Conservation (phyloP, 2,329 filamentous ascomycete species). For the Aspergillus fumigatiaffinis region DNA sequence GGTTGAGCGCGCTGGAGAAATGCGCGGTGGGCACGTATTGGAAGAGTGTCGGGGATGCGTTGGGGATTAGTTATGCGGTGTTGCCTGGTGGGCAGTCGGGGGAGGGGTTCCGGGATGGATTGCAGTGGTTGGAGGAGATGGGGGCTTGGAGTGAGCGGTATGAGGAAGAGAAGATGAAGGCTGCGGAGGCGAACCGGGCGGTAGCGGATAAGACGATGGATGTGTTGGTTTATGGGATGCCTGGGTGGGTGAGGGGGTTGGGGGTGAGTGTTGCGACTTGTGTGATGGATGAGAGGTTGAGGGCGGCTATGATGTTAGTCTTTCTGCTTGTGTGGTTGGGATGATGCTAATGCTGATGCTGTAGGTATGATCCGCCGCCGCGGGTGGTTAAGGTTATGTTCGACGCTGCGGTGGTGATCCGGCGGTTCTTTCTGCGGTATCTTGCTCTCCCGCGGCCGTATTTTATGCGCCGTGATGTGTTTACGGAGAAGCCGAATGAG, state of each 20-base stretch:
- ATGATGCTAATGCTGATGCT: neutral
- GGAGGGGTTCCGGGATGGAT: conserved; percentile 46
- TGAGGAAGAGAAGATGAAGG: conserved; percentile 55
- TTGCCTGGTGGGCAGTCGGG: conserved; percentile 36
- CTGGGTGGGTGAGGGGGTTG: conserved; percentile 43
- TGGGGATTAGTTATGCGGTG: conserved; percentile 55
- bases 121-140: conserved; percentile 53
- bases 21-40: conserved; percentile 67
- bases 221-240: conserved; percentile 58
- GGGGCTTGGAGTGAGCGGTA: conserved; percentile 52
- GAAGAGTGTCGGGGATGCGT: conserved; percentile 67
- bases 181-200: conserved; percentile 50
- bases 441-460: conserved; percentile 57
- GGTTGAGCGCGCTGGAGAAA: conserved; percentile 61
- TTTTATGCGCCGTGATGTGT: conserved; percentile 31
- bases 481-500: conserved; percentile 49
- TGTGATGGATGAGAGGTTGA: conserved; percentile 61
- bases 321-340: neutral
- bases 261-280: conserved; percentile 52
- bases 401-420: conserved; percentile 47
- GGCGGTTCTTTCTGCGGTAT: conserved; percentile 57
- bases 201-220: conserved; percentile 58
- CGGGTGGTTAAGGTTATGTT: conserved; percentile 30
- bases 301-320: conserved; percentile 61
- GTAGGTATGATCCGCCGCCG: conserved; percentile 12